Evolutionary conservation across 148 eudicot genomes (phyloP), one percentile per base, ranked within the genome.

Genomic region (Agrostemma githago): DNA sequence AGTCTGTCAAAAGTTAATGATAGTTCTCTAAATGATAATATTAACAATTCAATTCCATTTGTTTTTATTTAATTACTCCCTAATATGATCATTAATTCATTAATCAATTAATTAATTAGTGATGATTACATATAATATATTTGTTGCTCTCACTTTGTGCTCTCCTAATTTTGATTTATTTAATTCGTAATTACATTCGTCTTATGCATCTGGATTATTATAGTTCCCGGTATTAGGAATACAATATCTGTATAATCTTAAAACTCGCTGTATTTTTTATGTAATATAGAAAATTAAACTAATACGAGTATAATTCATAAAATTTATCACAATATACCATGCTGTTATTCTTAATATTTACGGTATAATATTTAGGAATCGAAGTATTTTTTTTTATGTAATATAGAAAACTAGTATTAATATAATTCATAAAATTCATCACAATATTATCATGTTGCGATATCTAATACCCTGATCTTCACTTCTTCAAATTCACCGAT

Each of bases 11-110:
- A 53, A 42, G 70, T 66, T 74, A 80, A 80, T 81, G 20, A 79
- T 79, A 16, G 63, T 66, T 43, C 21, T 65, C 72, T 39, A 67
- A 41, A 78, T 83, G 87, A 88, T 88, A 88, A 83, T 81, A 40
- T 84, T 86, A 79, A 84, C 75, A 70, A 48, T 48, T 48, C 12
- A 85, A 85, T 71, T 79, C 69, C 59, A 48, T 41, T 63, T 72
- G 66, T 72, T 72, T 76, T 26, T 26, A 26, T 26, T 26, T 26
- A 26, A 26, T 26, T 43, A 62, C 53, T 61, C 67, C 77, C 39
- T 72, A 74, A 64, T 48, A 21, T 54, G 20, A 70, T 70, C 2
- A 38, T 26, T 26, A 26, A 26, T 11, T 70, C 37, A 79, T 43
- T 57, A 64, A 46, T 62, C 34, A 26, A 26, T 26, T 70, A 5